A percentile compares a stretch with the other conserved stretches of the same genome.
Evolutionary conservation across 306 rosid genomes (phyloP).

Genomic region (Notholithocarpus densiflorus): DNA sequence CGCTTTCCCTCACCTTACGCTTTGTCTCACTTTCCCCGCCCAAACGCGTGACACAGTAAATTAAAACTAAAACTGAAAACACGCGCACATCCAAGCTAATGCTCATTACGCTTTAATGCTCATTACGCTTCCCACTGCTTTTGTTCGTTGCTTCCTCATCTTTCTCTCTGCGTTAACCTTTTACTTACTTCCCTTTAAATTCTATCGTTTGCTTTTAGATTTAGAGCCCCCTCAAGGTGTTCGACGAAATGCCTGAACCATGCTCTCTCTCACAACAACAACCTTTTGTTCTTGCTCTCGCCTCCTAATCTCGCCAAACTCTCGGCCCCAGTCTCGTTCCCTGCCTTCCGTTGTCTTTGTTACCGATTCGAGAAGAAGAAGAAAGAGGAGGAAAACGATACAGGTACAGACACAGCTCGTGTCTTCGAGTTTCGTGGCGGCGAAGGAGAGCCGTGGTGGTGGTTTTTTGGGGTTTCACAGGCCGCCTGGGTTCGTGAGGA

Average conservation of each 20-base stretch:
- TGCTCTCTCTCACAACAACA: constrained; percentile 42
- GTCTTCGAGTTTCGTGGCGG: constrained; percentile 10
- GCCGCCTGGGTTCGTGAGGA: constrained; percentile 38
- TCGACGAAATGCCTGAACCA: constrained; percentile 94
- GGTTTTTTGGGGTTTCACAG: constrained; percentile 10
- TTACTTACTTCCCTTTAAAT: not conserved
- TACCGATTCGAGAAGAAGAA: not conserved
- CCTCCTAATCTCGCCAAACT: constrained; percentile 7
- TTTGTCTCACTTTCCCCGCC: not conserved
- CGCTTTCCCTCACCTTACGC: not conserved
- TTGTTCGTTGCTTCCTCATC: constrained; percentile 25
- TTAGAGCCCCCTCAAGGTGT: constrained; percentile 24
- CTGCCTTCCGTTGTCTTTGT: constrained; percentile 21
- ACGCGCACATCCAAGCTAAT: not conserved
- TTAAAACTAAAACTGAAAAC: not conserved
- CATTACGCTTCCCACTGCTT: not conserved
- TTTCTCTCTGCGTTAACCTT: not conserved
- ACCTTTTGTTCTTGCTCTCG: not conserved
- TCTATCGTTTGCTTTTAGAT: not conserved
- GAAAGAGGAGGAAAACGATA: not conserved
- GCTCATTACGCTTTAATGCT: not conserved
- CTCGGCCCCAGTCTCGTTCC: not conserved
- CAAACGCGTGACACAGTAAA: not conserved
- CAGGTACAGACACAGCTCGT: not conserved
- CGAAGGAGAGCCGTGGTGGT: constrained; percentile 6